Percentiles rank a stretch among this genome's conserved stretches.
phyloP scores from a whole-genome alignment of 2,329 filamentous ascomycete genomes.

The Hypoxylon sp. region DNA sequence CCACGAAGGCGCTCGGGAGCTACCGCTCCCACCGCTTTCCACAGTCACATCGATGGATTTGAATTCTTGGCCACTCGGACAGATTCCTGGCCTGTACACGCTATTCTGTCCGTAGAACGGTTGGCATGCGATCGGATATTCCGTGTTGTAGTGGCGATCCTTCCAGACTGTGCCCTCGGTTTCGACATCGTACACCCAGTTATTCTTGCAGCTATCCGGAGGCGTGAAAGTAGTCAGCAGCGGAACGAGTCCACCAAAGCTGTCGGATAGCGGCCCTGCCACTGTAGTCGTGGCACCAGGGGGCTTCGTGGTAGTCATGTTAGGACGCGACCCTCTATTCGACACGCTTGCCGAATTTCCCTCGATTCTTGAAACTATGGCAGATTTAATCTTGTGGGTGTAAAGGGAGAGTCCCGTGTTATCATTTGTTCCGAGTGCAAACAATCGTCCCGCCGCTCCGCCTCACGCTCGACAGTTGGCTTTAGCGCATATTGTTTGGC shows the following conservation, averaged over 20 bases:
- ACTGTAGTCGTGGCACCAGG: conserved; percentile 20
- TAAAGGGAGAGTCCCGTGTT: neutral
- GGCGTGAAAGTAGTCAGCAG: conserved; percentile 25
- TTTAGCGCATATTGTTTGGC: neutral
- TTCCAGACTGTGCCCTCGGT: conserved; percentile 27
- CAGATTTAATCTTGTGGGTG: neutral
- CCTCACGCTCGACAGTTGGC: neutral
- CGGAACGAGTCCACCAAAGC: neutral
- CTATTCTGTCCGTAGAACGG: conserved; percentile 15
- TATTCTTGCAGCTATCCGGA: conserved; percentile 5
- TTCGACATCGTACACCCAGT: conserved; percentile 22
- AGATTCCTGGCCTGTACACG: conserved; percentile 17
- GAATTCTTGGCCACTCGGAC: conserved; percentile 26
- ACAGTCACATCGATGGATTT: conserved; percentile 16
- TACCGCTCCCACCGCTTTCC: neutral
- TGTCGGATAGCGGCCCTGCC: neutral
- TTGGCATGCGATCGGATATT: conserved; percentile 6
- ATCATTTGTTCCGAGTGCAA: neutral
- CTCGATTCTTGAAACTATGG: neutral
- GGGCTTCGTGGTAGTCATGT: conserved; percentile 13
- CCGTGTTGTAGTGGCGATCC: conserved; percentile 14
- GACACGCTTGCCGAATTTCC: neutral
- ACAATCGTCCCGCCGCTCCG: neutral
- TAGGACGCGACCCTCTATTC: neutral
- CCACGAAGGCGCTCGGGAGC: neutral